Percentiles rank a stretch among this genome's conserved stretches.
Evolutionary conservation across 192 early-diverging fungal genomes (phyloP).

Genomic region (Mycoemilia scoparia): DNA sequence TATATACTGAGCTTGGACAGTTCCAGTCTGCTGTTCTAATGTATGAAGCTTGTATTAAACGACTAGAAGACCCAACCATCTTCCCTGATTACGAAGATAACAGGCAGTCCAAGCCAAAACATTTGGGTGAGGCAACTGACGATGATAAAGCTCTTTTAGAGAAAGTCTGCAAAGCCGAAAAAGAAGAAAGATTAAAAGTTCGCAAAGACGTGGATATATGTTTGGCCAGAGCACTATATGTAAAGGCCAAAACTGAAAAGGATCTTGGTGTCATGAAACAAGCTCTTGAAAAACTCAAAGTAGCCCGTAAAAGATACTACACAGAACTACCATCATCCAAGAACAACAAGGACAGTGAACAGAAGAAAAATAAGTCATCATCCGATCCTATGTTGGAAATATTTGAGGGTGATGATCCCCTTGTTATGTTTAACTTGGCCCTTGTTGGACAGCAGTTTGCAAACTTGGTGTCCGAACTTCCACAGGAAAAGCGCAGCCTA

Average conservation of each 20-base stretch:
- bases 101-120: not conserved
- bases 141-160: not conserved
- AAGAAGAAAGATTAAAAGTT: constrained; percentile 5
- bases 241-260: constrained; percentile 43
- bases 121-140: not conserved
- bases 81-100: constrained; percentile 1
- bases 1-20: constrained; percentile 51
- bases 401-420: constrained; percentile 34
- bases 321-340: not conserved
- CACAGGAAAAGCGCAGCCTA: constrained; percentile 40
- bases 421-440: constrained; percentile 49
- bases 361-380: not conserved
- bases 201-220: constrained; percentile 18
- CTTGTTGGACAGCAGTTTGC: constrained; percentile 71
- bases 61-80: constrained; percentile 9
- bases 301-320: constrained; percentile 14
- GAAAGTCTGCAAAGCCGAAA: constrained; percentile 3
- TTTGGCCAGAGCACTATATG: constrained; percentile 23
- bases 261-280: constrained; percentile 37
- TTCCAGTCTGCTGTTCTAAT: constrained; percentile 48
- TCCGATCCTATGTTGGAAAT: constrained; percentile 1
- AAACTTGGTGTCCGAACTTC: constrained; percentile 54
- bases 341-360: not conserved
- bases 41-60: constrained; percentile 44
- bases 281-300: constrained; percentile 33